Conservation (phyloP, 2,329 filamentous ascomycete species). For the Pseudogymnoascus destructans region DNA sequence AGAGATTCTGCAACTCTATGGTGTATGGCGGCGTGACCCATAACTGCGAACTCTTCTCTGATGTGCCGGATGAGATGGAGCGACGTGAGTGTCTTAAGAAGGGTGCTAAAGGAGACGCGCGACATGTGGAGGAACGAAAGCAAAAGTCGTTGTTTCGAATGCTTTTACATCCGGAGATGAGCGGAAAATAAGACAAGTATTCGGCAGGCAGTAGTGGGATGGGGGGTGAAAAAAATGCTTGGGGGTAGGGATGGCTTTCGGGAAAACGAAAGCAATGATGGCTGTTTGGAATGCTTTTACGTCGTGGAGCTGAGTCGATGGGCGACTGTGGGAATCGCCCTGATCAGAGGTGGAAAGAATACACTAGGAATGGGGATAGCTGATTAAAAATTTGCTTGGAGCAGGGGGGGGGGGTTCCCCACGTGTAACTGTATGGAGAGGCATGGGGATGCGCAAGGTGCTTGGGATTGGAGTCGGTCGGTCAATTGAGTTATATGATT, state of each 20-base stretch:
- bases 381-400: not conserved
- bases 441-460: not conserved
- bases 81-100: not conserved
- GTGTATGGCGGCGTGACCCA: not conserved
- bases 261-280: not conserved
- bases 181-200: not conserved
- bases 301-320: not conserved
- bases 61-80: not conserved
- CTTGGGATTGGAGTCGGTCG: not conserved
- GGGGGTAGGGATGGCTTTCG: not conserved
- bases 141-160: constrained; percentile 1
- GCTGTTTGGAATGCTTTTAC: not conserved
- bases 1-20: not conserved
- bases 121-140: not conserved
- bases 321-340: not conserved
- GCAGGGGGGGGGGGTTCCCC: not conserved
- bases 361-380: not conserved
- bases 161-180: not conserved
- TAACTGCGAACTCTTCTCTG: not conserved
- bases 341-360: not conserved
- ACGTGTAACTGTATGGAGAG: not conserved
- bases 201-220: not conserved
- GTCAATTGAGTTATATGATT: not conserved
- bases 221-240: not conserved
- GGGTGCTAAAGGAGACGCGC: not conserved